Evolutionary conservation across 331 rosid species (phyloP).

Genomic region (Arachis monticola): DNA sequence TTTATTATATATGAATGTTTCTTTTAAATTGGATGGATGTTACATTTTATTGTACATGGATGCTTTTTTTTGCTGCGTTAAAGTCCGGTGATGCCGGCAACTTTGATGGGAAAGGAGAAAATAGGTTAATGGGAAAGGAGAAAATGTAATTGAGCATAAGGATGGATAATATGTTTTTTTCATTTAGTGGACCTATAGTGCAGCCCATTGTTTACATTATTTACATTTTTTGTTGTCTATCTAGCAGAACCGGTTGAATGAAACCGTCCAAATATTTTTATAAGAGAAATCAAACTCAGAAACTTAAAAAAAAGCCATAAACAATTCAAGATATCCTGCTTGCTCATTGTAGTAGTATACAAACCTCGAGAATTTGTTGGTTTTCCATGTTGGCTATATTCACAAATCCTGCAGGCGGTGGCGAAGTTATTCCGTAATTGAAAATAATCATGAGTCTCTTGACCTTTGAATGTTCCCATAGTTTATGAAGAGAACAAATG

Average conservation of each 20-base stretch:
- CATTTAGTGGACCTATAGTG: neutral
- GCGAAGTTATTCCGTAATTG: slow-evolving; percentile 20
- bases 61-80: neutral
- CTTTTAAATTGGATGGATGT: too few species aligned
- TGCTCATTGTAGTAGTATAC: slow-evolving; percentile 41
- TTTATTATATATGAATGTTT: too few species aligned
- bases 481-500: slow-evolving; percentile 55
- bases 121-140: too few species aligned
- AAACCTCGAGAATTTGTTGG: slow-evolving; percentile 12
- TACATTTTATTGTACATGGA: too few species aligned
- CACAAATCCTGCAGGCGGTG: slow-evolving; percentile 39
- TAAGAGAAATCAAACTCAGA: neutral
- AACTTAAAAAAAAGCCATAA: slow-evolving; percentile 12
- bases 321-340: slow-evolving; percentile 14
- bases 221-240: slow-evolving; percentile 6
- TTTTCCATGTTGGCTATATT: slow-evolving; percentile 37
- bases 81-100: too few species aligned
- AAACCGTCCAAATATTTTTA: slow-evolving; percentile 15
- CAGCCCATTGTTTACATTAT: neutral
- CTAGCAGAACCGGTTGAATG: too few species aligned
- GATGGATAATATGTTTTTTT: slow-evolving; percentile 19
- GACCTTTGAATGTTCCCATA: slow-evolving; percentile 27
- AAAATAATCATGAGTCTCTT: slow-evolving; percentile 34
- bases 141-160: neutral
- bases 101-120: too few species aligned